Base-by-base conservation (phyloP, 2,329 filamentous ascomycete species). In the Aspergillus jensenii region DNA sequence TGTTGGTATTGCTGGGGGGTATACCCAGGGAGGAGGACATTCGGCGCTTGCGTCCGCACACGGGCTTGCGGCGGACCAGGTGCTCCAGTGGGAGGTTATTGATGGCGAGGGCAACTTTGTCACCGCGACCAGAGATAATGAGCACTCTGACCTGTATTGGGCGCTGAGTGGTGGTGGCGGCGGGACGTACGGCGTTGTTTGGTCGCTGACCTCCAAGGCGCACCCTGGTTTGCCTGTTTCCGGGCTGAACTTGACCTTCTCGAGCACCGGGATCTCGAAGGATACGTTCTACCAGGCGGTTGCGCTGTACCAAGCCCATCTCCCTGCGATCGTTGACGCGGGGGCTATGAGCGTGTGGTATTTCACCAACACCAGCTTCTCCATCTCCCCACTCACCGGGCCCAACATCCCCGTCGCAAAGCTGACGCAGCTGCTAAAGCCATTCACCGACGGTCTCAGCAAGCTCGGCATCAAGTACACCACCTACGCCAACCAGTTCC, bases 1-100 rank as follows among this genome's bases (percentile, higher is more conserved):
- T 0, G 84, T 88, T 6, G 85, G 84, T 1, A 63, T 85, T 7
- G 80, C 82, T 0, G 86, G 86, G 14, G 86, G 86, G 1, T 88
- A 83, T 63, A 80, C 76, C 3, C 83, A 86, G 67, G 85, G 84
- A 6, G 86, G 84, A 15, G 86, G 87, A 0, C 84, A 87, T 65
- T 80, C 78, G 0, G 74, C 79, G 0, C 74, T 89, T 2, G 77
- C 74, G 33, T 81, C 81, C 1, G 73, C 67, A n/a, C 83, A 81
- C 49, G 87, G 87, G 6, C 75, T 90, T 0, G 85, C 74, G 51
- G 75, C 80, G 3, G 81, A 84, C 65, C 76, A 82, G 62, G 74
- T 82, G 9, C 70, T 84, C n/a, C 70, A 76, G 52, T 72, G 79
- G 56, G 74, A 83, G 59, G 74, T 84, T 7, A 76, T 84, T 6